Evolutionary conservation across 805 yeast species (phyloP).

Genomic region (Lipomyces sp.): DNA sequence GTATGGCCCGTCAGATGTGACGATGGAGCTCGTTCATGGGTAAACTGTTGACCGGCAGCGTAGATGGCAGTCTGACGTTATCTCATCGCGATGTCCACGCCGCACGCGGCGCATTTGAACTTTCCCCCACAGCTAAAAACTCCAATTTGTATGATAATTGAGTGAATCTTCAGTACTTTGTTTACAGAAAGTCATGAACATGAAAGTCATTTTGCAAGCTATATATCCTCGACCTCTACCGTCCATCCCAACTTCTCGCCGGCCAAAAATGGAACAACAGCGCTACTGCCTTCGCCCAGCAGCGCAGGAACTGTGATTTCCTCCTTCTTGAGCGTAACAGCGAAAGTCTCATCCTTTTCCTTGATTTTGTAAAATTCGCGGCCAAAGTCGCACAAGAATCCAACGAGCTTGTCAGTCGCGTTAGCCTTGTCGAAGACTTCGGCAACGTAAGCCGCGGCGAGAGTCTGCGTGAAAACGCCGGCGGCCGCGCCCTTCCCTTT

Average conservation of each 20-base stretch:
- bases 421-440: conserved; percentile 70
- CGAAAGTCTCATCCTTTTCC: conserved; percentile 47
- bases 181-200: too few species aligned
- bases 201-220: too few species aligned
- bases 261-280: conserved; percentile 81
- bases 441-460: conserved; percentile 79
- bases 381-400: conserved; percentile 76
- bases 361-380: conserved; percentile 62
- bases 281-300: conserved; percentile 46
- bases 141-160: too few species aligned
- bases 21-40: too few species aligned
- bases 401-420: conserved; percentile 61
- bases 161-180: too few species aligned
- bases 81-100: too few species aligned
- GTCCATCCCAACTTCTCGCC: conserved; percentile 70
- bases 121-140: too few species aligned
- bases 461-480: conserved; percentile 92
- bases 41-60: too few species aligned
- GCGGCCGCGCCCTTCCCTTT: conserved; percentile 86
- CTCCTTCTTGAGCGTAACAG: conserved; percentile 48
- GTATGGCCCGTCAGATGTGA: too few species aligned
- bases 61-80: too few species aligned
- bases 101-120: too few species aligned
- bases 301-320: conserved; percentile 58
- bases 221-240: conserved; percentile 1